Conservation (phyloP, 2,329 filamentous ascomycete species). For the Emydomyces testavorans region DNA sequence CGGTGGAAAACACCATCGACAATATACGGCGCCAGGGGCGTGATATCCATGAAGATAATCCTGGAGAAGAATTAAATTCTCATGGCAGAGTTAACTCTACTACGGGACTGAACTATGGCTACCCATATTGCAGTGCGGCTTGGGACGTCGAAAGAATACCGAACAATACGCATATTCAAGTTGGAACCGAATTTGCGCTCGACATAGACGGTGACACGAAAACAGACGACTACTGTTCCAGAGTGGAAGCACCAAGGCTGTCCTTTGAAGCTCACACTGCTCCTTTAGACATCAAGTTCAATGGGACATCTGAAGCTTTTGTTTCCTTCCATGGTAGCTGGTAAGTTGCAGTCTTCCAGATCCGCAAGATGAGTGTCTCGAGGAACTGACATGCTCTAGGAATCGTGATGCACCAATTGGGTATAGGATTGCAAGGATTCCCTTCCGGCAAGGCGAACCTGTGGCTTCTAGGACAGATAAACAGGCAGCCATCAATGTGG, state of each 20-base stretch:
- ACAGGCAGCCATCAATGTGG: constrained; percentile 26
- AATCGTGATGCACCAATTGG: constrained; percentile 39
- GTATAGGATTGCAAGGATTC: constrained; percentile 41
- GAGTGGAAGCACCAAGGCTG: constrained; percentile 39
- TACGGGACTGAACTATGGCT: constrained; percentile 50
- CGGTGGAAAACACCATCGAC: constrained; percentile 61
- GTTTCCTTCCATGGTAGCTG: constrained; percentile 63
- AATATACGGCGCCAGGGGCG: constrained; percentile 26
- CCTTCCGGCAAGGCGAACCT: constrained; percentile 36
- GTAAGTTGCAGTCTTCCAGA: constrained; percentile 20
- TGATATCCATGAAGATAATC: constrained; percentile 58
- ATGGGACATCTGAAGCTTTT: constrained; percentile 41
- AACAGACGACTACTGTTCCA: constrained; percentile 39
- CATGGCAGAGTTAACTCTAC: constrained; percentile 20
- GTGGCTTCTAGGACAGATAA: constrained; percentile 28
- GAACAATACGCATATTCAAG: constrained; percentile 36
- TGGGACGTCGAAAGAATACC: constrained; percentile 45
- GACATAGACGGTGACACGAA: constrained; percentile 29
- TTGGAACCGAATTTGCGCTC: constrained; percentile 43
- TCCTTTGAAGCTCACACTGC: constrained; percentile 57
- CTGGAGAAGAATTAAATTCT: constrained; percentile 63
- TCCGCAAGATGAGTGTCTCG: not conserved
- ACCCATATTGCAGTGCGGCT: constrained; percentile 56
- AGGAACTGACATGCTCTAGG: constrained; percentile 1
- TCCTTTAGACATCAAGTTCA: constrained; percentile 60